Evolutionary conservation across 2,329 filamentous ascomycete genomes (phyloP), one percentile per base, ranked within the genome.

Genomic region (Saccharata proteae): DNA sequence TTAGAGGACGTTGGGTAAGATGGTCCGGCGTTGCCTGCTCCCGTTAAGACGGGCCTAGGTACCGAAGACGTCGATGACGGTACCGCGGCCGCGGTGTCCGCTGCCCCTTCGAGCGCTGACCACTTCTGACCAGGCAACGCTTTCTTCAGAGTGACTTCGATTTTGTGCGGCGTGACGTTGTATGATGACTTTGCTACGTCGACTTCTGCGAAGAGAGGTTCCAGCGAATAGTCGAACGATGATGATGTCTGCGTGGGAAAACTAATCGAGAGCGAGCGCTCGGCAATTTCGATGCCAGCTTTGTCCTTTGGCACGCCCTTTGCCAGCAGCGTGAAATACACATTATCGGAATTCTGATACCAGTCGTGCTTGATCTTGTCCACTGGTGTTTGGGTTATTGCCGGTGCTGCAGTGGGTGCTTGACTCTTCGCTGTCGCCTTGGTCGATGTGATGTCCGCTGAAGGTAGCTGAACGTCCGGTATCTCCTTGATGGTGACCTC

Each of bases 1-100:
- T 76, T 78, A 9, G 88, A 90, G 1, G 86, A 94, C 0, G 85
- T 88, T 1, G 90, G 88, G 51, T 96, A 94, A 0, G 66, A 58
- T 0, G 79, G 80, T 1, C 53, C 60, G 17, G 56, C 18, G 1
- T 45, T 40, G 28, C 35, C 18, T 35, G 19, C 19, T 21, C 35
- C 23, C 6, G 35, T 36, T n/a, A 46, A 40, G 7, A 47, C 33
- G 13, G 46, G 43, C 1, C 36, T 37, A 1, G 41, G 45, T 11
- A 45, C 43, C 5, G 34, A 23, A 17, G 36, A 29, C 26, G 40
- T 43, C 4, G 32, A 11, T 7, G 24, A 17, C 3, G 29, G 16
- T 23, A 35, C 23, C 4, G 38, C 26, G 4, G 30, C 26, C 7
- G 29, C 20, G 17, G 43, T 36, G 16, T 41, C 36, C 9, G 40